A percentile compares a stretch with the other conserved stretches of the same genome.
Evolutionary conservation across 495 filamentous ascomycete species (phyloP).

Genomic region (Penicillium dipodomyicola): DNA sequence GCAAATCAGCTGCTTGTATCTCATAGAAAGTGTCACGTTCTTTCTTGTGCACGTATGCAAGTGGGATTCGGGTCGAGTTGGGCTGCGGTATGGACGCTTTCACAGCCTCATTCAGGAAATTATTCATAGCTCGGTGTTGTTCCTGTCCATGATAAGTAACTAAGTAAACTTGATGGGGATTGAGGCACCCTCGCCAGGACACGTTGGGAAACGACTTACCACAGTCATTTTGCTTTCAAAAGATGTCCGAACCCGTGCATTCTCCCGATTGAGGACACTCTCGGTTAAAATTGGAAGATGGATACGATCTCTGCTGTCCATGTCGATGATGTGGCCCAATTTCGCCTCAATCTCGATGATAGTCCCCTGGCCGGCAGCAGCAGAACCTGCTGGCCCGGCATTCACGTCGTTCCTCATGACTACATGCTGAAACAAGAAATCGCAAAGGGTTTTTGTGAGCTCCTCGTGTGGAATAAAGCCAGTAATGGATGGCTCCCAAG

Average conservation of each 20-base stretch:
- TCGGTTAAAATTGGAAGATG: conserved; percentile 62
- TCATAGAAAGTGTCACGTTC: conserved; percentile 82
- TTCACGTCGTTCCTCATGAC: conserved; percentile 56
- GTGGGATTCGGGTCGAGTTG: conserved; percentile 56
- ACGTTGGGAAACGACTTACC: conserved; percentile 48
- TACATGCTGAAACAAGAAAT: conserved; percentile 72
- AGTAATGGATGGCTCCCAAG: conserved; percentile 74
- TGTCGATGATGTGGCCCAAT: conserved; percentile 74
- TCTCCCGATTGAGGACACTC: conserved; percentile 56
- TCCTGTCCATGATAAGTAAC: conserved; percentile 42
- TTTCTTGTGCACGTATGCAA: conserved; percentile 76
- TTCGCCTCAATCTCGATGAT: conserved; percentile 91
- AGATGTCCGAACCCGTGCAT: conserved; percentile 45
- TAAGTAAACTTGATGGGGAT: conserved; percentile 4
- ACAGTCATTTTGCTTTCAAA: conserved; percentile 87
- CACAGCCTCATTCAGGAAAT: conserved; percentile 73
- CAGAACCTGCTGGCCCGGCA: conserved; percentile 43
- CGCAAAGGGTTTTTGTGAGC: conserved; percentile 62
- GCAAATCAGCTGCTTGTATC: conserved; percentile 58
- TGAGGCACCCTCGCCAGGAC: background rate
- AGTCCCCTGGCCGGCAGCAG: conserved; percentile 57
- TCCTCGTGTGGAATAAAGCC: conserved; percentile 64
- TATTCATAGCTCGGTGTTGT: conserved; percentile 76
- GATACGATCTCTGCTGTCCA: conserved; percentile 63
- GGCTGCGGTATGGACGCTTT: conserved; percentile 40